Base-by-base conservation (phyloP, 768 basidiomycete genomes). In the Kwoniella newhampshirensis region DNA sequence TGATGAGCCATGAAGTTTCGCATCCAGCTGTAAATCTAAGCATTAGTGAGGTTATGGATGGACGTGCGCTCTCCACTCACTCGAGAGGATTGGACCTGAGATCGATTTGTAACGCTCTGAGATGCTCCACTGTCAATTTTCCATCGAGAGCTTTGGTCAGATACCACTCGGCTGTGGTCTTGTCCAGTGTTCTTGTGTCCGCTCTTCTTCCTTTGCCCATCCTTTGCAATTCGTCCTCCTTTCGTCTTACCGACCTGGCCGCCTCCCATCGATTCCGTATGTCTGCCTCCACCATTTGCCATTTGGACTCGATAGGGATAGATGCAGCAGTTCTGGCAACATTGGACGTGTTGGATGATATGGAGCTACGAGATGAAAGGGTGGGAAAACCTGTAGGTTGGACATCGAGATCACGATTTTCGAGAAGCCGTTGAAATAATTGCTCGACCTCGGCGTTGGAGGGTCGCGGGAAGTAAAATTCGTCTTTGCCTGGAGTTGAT, bases 81-180 rank as follows among this genome's bases (percentile, higher is more conserved):
- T 83, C 83, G 51, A 92, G 77, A 71, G 90, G 87, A 67, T 86
- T 85, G 46, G 89, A 88, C 51, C 93, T 82, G 82, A 96, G 26
- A 87, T 87, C 66, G 32, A 79, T 75, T 8, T 81, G 81, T 43
- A 98, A 79, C 54, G 87, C 85, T 20, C 82, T 80, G 9, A 89
- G 88, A 61, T 91, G 86, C 76, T 89, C 88, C 39, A 85, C 78
- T 1, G 86, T 91, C 47, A 96, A 85, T 1, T 87, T 87, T 57
- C 85, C 84, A 70, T 93, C 88, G 70, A 97, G 80, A 73, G 96
- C 90, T 76, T 87, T 90, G 75, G 86, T 84, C 62, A 98, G 84
- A 72, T 91, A 97, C 87, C 88, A 96, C 74, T 96, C 88, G 1
- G 93, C 91, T 8, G 87, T 84, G 36, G 72, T 71, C 60, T 87